Evolutionary conservation across 1,139 yeast species (phyloP), one percentile per base, ranked within the genome.

Genomic region (Magnusiomyces suaveolens): DNA sequence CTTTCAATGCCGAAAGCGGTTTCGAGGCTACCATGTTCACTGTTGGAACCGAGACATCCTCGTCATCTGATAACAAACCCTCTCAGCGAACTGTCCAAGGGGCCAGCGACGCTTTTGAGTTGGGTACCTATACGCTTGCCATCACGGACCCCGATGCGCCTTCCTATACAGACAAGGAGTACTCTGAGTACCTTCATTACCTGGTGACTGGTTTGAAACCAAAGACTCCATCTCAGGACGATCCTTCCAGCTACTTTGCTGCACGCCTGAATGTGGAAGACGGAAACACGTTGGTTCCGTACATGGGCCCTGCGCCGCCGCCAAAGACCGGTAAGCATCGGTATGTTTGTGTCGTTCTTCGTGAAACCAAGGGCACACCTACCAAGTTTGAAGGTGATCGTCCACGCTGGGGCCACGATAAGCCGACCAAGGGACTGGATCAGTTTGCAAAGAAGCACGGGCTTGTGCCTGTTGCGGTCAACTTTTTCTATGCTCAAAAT

Each of bases 91-190:
- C n/a, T n/a, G n/a, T n/a, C n/a, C n/a, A n/a, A n/a, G n/a, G n/a
- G n/a, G n/a, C n/a, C n/a, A n/a, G n/a, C n/a, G n/a, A n/a, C n/a
- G n/a, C n/a, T 6, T n/a, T n/a, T 16, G 32, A 24, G 12, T 32
- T 24, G 14, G 41, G 25, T 2, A 72, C 75, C 52, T 87, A 84
- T 70, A 82, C 92, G 2, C 72, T 89, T 61, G 86, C 87, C 1
- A 64, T 89, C 62, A 89, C 96, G 1, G 96, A 89, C 68, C 97
- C 97, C 1, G 97, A 89, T 73, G 97, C 96, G 6, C 97, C 97
- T 20, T 80, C 90, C 2, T 78, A 81, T 60, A 75, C 77, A 1
- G 96, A 89, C 67, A 81, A 84, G 63, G 86, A 83, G 66, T 88
- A 95, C 95, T 83, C 94, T 12, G 96, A 89, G 69, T 88, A 75